Conservation (phyloP, 148 eudicot genomes). For the Diospyros lotus region DNA sequence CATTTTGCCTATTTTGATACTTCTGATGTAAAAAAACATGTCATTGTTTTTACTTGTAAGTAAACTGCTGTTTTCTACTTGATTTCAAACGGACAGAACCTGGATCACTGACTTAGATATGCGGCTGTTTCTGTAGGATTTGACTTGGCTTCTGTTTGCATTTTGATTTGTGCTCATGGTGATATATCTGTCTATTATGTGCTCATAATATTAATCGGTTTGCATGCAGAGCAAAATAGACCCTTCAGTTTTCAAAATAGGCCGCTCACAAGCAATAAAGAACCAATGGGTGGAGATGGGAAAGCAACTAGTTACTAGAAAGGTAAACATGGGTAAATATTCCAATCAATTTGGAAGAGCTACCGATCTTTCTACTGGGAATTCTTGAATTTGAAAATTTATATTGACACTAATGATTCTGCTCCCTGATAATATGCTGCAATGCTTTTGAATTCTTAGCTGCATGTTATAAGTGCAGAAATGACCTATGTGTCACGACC, state of each 20-base stretch:
- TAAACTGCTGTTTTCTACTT: not conserved
- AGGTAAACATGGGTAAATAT: constrained; percentile 32
- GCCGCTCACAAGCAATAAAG: constrained; percentile 61
- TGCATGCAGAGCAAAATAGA: constrained; percentile 67
- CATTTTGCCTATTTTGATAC: not conserved
- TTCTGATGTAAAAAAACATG: not conserved
- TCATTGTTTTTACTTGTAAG: not conserved
- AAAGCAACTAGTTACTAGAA: constrained; percentile 51
- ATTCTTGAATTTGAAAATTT: not conserved
- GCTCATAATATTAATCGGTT: constrained; percentile 4
- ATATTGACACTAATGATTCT: not conserved
- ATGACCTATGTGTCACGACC: too few relatives aligned
- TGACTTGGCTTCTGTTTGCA: not conserved
- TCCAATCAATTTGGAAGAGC: not conserved
- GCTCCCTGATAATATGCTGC: not conserved
- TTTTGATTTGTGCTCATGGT: not conserved
- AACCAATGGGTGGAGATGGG: constrained; percentile 83
- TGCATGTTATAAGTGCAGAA: too few relatives aligned
- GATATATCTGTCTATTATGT: not conserved
- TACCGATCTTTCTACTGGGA: not conserved
- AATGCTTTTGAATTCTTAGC: not conserved
- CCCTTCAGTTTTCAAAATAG: constrained; percentile 54
- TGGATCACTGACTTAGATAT: not conserved
- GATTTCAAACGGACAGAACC: not conserved
- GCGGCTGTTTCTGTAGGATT: not conserved